These are phyloP conservation scores for Fusarium gaditjirri DNA, from an alignment of 2,329 filamentous ascomycete species.

Conservation along the genomic window DNA sequence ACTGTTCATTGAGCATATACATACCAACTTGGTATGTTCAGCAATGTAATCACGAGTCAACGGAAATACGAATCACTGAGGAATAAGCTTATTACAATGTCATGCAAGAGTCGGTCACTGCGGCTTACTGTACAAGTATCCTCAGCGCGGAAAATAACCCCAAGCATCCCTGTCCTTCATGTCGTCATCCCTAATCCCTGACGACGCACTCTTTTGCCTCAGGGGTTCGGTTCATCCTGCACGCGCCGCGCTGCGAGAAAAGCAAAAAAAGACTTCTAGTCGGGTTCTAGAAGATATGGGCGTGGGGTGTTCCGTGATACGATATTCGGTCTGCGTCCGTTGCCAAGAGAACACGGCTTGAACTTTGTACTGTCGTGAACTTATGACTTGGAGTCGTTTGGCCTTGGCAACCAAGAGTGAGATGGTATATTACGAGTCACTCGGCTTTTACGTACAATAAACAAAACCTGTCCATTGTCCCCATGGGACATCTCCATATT, in stretches of 20 bases:
- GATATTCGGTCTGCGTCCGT: conserved; percentile 22
- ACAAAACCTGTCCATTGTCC: conserved; percentile 22
- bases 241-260: not conserved
- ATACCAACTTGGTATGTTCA: too few species aligned
- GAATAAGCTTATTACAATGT: not conserved
- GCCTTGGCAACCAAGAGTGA: not conserved
- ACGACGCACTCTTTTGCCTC: conserved; percentile 2
- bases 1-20: too few species aligned
- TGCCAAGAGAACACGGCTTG: conserved; percentile 10
- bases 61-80: not conserved
- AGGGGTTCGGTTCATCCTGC: not conserved
- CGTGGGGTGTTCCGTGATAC: conserved; percentile 12
- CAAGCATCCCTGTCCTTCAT: conserved; percentile 18
- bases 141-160: conserved; percentile 4
- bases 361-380: not conserved
- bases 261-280: conserved; percentile 27
- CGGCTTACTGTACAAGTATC: not conserved
- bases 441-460: conserved; percentile 42
- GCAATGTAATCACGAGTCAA: not conserved
- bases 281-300: conserved; percentile 38
- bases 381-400: not conserved
- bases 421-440: conserved; percentile 11
- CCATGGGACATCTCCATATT: conserved; percentile 38
- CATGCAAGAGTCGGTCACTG: conserved; percentile 20
- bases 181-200: conserved; percentile 29